Base-by-base conservation (phyloP, 2,329 filamentous ascomycete genomes). In the Arthrobotrys conoides region DNA sequence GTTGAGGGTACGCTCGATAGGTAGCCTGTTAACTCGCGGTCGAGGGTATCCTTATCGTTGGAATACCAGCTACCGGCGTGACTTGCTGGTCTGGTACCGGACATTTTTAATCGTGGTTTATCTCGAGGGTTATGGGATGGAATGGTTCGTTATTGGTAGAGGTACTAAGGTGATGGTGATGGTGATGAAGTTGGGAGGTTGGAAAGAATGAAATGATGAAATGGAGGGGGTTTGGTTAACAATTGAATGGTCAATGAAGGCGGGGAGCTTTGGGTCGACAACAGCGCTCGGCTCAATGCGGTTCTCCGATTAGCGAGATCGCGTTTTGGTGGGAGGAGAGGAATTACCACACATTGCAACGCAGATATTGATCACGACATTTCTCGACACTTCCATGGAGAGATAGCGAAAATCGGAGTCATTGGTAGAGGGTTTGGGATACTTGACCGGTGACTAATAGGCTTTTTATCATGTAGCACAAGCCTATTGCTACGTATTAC, bases 61-160 rank as follows among this genome's bases (percentile, higher is more conserved):
- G 90, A 87, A 84, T 99, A 99, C 96, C 96, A 99, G 18, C 90
- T 91, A 46, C 93, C 92, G 22, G 95, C 94, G 84, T 98, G 96
- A 71, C 88, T 90, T 20, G 93, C 91, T 16, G 66, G 67, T 49
- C 73, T 57, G 20, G 59, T 20, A 16, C 53, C 55, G 33, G 73
- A 64, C 73, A 78, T 78, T 6, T 18, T 51, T 51, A 8, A 6
- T 9, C 1, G 9, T 36, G 5, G 9, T 36, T 36, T 8, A 6
- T 36, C 1, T 5, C 1, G 33, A 36, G 33, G 4, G 9, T 36
- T 36, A 36, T 36, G 33, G 33, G 5, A 36, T 9, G 33, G 9
- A 30, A 30, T 30, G 27, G 27, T 30, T 30, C 6, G 27, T 30
- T 30, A 30, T 3, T 3, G 27, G 27, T 30, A 30, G 33, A 36